A percentile compares a stretch with the other conserved stretches of the same genome.
Conservation (phyloP, 345 rosid genomes). For the Moricandia arvensis region DNA sequence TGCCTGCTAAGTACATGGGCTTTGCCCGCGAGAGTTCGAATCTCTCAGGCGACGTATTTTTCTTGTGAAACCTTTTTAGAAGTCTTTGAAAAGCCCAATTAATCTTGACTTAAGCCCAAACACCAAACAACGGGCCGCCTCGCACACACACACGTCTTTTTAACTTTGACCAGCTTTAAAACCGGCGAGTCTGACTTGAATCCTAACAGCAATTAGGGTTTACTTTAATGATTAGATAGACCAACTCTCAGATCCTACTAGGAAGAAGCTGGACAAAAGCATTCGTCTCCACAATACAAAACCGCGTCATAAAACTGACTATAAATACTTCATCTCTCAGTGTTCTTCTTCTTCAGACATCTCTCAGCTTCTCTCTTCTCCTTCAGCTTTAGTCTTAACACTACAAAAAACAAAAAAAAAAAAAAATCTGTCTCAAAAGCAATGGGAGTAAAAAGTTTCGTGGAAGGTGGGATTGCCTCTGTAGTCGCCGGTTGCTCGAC, state of each 20-base stretch:
- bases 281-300: slow-evolving; percentile 2
- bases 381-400: background rate
- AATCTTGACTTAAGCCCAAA: background rate
- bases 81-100: background rate
- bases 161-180: background rate
- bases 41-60: slow-evolving; percentile 60
- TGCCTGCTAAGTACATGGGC: slow-evolving; percentile 68
- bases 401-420: background rate
- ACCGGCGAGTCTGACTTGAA: slow-evolving; percentile 20
- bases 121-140: background rate
- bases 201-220: slow-evolving; percentile 11
- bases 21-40: slow-evolving; percentile 75
- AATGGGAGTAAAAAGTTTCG: slow-evolving; percentile 40
- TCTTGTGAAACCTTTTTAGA: too few relatives aligned
- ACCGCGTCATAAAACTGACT: slow-evolving; percentile 28
- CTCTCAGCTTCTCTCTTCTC: background rate
- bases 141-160: background rate
- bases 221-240: background rate
- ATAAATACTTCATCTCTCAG: slow-evolving; percentile 5
- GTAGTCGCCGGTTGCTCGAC: slow-evolving; percentile 77
- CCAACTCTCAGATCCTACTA: background rate
- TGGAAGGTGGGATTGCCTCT: slow-evolving; percentile 75
- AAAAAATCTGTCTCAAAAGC: background rate
- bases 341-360: slow-evolving; percentile 21
- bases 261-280: background rate